Conservation (phyloP, 371 early-diverging fungal genomes). For the Syncephalastrum sp. region DNA sequence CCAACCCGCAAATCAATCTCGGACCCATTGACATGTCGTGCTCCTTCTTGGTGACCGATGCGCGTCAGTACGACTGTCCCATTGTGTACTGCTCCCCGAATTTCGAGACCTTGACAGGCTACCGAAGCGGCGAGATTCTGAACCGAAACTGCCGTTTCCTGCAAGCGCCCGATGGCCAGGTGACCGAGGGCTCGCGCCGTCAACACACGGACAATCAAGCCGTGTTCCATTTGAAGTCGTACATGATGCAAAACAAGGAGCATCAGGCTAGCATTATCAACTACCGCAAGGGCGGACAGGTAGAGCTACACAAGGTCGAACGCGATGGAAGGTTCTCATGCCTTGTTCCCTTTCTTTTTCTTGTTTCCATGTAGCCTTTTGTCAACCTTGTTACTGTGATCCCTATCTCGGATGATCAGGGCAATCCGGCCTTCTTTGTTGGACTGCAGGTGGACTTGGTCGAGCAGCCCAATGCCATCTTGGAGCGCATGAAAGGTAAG, state of each 20-base stretch:
- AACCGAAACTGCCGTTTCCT: constrained; percentile 73
- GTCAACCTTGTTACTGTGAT: constrained; percentile 74
- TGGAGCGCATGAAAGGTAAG: constrained; percentile 53
- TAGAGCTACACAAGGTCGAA: constrained; percentile 13
- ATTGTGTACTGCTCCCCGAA: constrained; percentile 70
- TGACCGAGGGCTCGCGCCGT: constrained; percentile 50
- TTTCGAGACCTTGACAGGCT: constrained; percentile 68
- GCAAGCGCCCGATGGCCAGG: constrained; percentile 60
- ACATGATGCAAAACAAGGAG: constrained; percentile 54
- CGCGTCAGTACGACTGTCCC: constrained; percentile 49
- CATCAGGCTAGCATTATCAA: constrained; percentile 68
- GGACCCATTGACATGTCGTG: constrained; percentile 74
- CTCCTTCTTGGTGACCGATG: constrained; percentile 58
- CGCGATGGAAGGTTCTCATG: neutral
- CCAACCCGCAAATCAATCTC: constrained; percentile 60
- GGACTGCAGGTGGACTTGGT: constrained; percentile 76
- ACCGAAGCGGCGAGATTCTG: constrained; percentile 52
- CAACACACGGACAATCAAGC: constrained; percentile 60
- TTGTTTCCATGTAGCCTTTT: constrained; percentile 49
- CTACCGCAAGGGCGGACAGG: constrained; percentile 67
- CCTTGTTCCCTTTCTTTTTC: neutral
- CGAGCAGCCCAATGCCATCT: constrained; percentile 68
- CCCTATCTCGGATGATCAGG: constrained; percentile 50
- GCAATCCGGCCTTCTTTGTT: constrained; percentile 61
- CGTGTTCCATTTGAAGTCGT: constrained; percentile 54